phyloP scores from a whole-genome alignment of 2,329 filamentous ascomycete genomes.

The Chalaropsis thielavioides region DNA sequence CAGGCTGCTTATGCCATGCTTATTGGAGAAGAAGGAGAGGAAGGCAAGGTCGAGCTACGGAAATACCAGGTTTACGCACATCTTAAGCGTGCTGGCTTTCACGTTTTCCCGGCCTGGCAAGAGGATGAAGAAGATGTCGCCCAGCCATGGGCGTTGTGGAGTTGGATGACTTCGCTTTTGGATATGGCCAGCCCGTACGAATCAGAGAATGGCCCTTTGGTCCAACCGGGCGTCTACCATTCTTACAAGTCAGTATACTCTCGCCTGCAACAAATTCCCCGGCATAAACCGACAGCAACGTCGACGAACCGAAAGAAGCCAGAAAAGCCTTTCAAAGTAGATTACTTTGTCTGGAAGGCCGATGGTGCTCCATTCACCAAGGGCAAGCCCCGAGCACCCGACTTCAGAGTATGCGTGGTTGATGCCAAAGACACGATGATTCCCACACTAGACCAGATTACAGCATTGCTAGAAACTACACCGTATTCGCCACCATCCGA shows the following conservation, averaged over 20 bases:
- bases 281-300: slow-evolving; percentile 40
- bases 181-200: slow-evolving; percentile 19
- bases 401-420: slow-evolving; percentile 74
- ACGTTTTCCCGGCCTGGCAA: slow-evolving; percentile 53
- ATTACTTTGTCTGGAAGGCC: slow-evolving; percentile 69
- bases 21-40: slow-evolving; percentile 52
- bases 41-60: slow-evolving; percentile 51
- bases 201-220: slow-evolving; percentile 37
- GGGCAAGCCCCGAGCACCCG: slow-evolving; percentile 58
- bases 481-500: slow-evolving; percentile 32
- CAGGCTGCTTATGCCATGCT: slow-evolving; percentile 82
- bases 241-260: slow-evolving; percentile 59
- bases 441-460: slow-evolving; percentile 59
- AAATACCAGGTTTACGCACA: slow-evolving; percentile 80
- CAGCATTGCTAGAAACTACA: slow-evolving; percentile 55
- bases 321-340: slow-evolving; percentile 50
- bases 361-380: slow-evolving; percentile 55
- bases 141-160: slow-evolving; percentile 28
- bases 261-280: slow-evolving; percentile 58
- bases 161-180: slow-evolving; percentile 40
- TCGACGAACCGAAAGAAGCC: slow-evolving; percentile 20
- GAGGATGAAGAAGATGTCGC: slow-evolving; percentile 18
- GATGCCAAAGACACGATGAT: slow-evolving; percentile 57
- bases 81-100: slow-evolving; percentile 69
- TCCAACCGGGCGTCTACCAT: slow-evolving; percentile 50